Evolutionary conservation across 2,329 filamentous ascomycete species (phyloP).

Genomic region (Fusarium avenaceum): DNA sequence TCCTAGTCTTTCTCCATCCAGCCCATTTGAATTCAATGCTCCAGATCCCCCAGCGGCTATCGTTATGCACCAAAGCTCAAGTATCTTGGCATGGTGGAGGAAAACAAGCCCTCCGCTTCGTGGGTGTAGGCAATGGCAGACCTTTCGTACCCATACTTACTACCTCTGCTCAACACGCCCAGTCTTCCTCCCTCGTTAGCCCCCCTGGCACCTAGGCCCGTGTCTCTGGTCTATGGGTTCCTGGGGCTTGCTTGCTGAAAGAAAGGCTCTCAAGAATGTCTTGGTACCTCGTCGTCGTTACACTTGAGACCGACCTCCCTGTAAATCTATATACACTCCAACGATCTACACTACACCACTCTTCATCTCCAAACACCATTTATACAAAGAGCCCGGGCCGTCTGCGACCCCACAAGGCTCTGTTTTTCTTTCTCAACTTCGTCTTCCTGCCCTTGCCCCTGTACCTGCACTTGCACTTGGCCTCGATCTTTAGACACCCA

Average conservation of each 20-base stretch:
- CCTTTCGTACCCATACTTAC: conserved; percentile 27
- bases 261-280: conserved; percentile 41
- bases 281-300: conserved; percentile 33
- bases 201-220: conserved; percentile 38
- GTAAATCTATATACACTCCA: conserved; percentile 39
- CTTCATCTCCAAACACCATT: conserved; percentile 48
- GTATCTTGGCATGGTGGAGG: conserved; percentile 35
- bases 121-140: conserved; percentile 39
- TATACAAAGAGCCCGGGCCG: conserved; percentile 49
- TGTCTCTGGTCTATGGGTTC: conserved; percentile 34
- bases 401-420: conserved; percentile 49
- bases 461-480: conserved; percentile 31
- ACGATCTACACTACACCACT: conserved; percentile 48
- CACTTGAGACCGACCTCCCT: conserved; percentile 34
- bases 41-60: conserved; percentile 49
- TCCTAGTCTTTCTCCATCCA: conserved; percentile 39
- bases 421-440: conserved; percentile 41
- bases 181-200: conserved; percentile 17
- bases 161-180: conserved; percentile 35
- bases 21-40: conserved; percentile 35
- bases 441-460: conserved; percentile 37
- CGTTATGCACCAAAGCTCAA: conserved; percentile 51
- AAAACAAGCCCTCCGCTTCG: conserved; percentile 30
- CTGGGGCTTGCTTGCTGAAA: conserved; percentile 42
- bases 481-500: conserved; percentile 36